Evolutionary conservation across 345 rosid genomes (phyloP).

Genomic region (Limnanthes douglasii): DNA sequence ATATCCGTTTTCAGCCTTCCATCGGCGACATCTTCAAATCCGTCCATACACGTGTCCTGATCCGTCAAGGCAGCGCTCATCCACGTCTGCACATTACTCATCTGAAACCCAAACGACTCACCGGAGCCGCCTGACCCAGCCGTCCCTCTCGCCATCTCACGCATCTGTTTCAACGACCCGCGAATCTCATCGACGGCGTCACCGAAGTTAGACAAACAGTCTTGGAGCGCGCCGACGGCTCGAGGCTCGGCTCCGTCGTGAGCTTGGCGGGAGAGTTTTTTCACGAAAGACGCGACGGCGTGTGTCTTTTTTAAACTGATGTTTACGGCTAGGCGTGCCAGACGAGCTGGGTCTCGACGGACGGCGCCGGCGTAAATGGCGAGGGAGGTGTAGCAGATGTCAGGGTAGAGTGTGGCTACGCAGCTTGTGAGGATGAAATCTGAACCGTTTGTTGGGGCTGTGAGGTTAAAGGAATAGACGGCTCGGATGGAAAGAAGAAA

Average conservation of each 20-base stretch:
- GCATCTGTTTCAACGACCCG: constrained; percentile 62
- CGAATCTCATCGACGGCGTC: constrained; percentile 80
- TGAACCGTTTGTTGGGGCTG: constrained; percentile 13
- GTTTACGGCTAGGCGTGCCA: constrained; percentile 49
- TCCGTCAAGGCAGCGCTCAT: constrained; percentile 86
- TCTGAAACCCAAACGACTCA: constrained; percentile 43
- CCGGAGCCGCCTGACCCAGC: constrained; percentile 16
- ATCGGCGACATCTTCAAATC: constrained; percentile 48
- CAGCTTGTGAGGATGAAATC: constrained; percentile 76
- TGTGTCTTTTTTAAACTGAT: constrained; percentile 43
- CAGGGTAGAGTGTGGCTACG: constrained; percentile 64
- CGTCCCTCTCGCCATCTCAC: constrained; percentile 25
- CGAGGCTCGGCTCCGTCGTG: constrained; percentile 40
- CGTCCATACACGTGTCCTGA: constrained; percentile 80
- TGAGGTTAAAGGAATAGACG: constrained; percentile 4
- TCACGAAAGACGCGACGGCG: constrained; percentile 25
- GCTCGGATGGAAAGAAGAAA: constrained; percentile 15
- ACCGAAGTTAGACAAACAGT: constrained; percentile 69
- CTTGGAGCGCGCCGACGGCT: constrained; percentile 53
- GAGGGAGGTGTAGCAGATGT: constrained; percentile 59
- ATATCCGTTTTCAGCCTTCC: constrained; percentile 30
- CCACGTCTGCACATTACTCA: constrained; percentile 91
- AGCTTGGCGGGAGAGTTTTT: constrained; percentile 48
- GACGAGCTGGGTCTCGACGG: constrained; percentile 33
- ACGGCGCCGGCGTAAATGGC: constrained; percentile 40